A percentile compares a stretch with the other conserved stretches of the same genome.
Evolutionary conservation across 352 stramenopile genomes (phyloP).

Genomic region (Phytopythium mirpurense): DNA sequence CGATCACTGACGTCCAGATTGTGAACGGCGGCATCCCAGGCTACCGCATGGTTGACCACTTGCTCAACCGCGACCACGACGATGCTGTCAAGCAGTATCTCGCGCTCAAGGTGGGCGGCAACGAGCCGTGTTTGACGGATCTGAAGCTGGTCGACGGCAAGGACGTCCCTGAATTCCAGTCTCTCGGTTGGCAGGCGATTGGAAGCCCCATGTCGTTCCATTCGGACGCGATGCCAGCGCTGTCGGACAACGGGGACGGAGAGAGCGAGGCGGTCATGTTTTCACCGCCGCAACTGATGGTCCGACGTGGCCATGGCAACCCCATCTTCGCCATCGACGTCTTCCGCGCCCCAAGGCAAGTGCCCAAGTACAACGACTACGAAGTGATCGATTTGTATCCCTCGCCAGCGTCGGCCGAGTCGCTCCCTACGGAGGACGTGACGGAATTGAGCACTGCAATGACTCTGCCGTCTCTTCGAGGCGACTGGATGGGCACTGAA

Average conservation of each 20-base stretch:
- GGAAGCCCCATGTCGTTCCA: slow-evolving; percentile 49
- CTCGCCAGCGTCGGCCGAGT: slow-evolving; percentile 3
- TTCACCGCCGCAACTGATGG: slow-evolving; percentile 46
- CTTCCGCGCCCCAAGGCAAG: slow-evolving; percentile 74
- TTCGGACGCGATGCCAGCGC: not conserved
- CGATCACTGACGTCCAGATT: slow-evolving; percentile 83
- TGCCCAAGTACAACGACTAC: slow-evolving; percentile 88
- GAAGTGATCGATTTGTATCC: slow-evolving; percentile 76
- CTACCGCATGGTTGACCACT: slow-evolving; percentile 78
- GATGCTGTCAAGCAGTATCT: slow-evolving; percentile 75
- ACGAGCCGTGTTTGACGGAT: slow-evolving; percentile 76
- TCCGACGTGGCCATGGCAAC: slow-evolving; percentile 77
- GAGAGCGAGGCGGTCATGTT: not conserved
- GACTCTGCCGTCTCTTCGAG: slow-evolving; percentile 27
- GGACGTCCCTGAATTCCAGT: slow-evolving; percentile 35
- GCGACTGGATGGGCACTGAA: slow-evolving; percentile 77
- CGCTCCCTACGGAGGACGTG: not conserved
- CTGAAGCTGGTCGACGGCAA: slow-evolving; percentile 50
- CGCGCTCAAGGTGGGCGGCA: slow-evolving; percentile 77
- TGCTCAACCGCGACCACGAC: slow-evolving; percentile 67
- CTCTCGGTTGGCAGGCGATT: slow-evolving; percentile 67
- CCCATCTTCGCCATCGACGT: slow-evolving; percentile 86
- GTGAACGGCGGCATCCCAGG: slow-evolving; percentile 78
- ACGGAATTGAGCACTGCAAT: not conserved
- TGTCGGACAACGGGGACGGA: not conserved